Percentiles rank a stretch among this genome's conserved stretches.
Evolutionary conservation across 2,329 filamentous ascomycete species (phyloP).

Genomic region (Plectosphaerella cucumerina): DNA sequence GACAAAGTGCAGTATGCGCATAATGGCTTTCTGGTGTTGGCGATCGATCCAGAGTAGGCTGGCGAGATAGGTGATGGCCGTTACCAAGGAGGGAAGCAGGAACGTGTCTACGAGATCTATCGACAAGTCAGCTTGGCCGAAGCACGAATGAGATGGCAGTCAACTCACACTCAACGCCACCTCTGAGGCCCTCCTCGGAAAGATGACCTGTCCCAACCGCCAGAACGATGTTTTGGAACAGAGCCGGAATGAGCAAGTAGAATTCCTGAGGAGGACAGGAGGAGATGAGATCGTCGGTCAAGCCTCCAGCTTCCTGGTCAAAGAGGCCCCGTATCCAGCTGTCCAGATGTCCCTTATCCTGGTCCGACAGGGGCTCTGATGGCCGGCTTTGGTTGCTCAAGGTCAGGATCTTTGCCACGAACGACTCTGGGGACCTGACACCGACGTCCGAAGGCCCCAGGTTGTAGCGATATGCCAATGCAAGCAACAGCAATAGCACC

Average conservation of each 20-base stretch:
- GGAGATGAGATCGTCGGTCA: constrained; percentile 77
- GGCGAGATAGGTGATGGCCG: constrained; percentile 67
- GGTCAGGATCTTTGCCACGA: constrained; percentile 62
- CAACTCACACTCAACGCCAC: constrained; percentile 68
- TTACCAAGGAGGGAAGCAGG: constrained; percentile 71
- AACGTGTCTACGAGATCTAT: constrained; percentile 74
- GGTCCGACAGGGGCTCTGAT: constrained; percentile 56
- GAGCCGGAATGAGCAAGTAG: constrained; percentile 70
- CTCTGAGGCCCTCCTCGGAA: constrained; percentile 65
- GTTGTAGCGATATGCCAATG: constrained; percentile 72
- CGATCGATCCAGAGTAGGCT: constrained; percentile 66
- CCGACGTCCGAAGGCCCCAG: constrained; percentile 63
- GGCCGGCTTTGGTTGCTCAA: constrained; percentile 53
- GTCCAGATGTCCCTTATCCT: constrained; percentile 62
- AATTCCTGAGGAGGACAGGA: constrained; percentile 80
- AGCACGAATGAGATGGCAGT: background rate
- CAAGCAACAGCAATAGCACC: constrained; percentile 68
- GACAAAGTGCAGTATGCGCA: constrained; percentile 69
- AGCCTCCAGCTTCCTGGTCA: constrained; percentile 66
- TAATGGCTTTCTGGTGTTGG: constrained; percentile 61
- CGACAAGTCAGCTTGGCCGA: constrained; percentile 10
- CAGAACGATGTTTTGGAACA: constrained; percentile 72
- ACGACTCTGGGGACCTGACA: constrained; percentile 54
- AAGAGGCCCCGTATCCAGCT: constrained; percentile 78
- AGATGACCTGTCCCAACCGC: constrained; percentile 64